Percentiles rank a stretch among this genome's conserved stretches.
phyloP scores from a whole-genome alignment of 2,329 filamentous ascomycete genomes.

The Pseudopyricularia javanii region DNA sequence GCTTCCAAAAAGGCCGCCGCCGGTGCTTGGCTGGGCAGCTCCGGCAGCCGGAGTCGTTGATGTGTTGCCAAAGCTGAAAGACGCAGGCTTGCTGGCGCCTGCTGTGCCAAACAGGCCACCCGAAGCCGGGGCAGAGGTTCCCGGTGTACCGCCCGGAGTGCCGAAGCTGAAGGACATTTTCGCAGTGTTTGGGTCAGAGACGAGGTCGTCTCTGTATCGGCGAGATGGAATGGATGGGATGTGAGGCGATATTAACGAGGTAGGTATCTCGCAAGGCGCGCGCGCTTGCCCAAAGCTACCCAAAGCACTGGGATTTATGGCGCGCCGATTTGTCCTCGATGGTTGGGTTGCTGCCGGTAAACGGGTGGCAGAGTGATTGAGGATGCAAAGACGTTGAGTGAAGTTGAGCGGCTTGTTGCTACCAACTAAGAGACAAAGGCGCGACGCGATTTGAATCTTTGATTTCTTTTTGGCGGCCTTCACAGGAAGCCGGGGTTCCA shows the following conservation, averaged over 20 bases:
- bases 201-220: slow-evolving; percentile 1
- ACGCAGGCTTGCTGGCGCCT: slow-evolving; percentile 5
- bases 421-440: not conserved
- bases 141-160: slow-evolving; percentile 20
- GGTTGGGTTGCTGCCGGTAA: too few species aligned
- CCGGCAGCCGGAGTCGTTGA: slow-evolving; percentile 14
- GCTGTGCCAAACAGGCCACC: slow-evolving; percentile 27
- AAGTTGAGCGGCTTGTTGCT: not conserved
- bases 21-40: slow-evolving; percentile 2
- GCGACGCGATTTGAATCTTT: not conserved
- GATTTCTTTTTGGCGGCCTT: slow-evolving; percentile 3
- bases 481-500: slow-evolving; percentile 1
- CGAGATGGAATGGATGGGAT: not conserved
- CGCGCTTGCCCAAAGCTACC: not conserved
- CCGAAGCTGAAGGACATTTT: slow-evolving; percentile 15
- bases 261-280: not conserved
- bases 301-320: not conserved
- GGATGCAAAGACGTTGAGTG: not conserved
- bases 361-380: not conserved
- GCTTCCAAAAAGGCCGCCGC: slow-evolving; percentile 13
- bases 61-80: slow-evolving; percentile 28
- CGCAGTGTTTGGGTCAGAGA: slow-evolving; percentile 5
- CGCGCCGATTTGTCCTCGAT: not conserved
- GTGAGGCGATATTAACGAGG: not conserved
- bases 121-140: slow-evolving; percentile 25